These are phyloP conservation scores for Sporothrix mexicana DNA, from an alignment of 2,329 filamentous ascomycete species.

Conservation along the genomic window DNA sequence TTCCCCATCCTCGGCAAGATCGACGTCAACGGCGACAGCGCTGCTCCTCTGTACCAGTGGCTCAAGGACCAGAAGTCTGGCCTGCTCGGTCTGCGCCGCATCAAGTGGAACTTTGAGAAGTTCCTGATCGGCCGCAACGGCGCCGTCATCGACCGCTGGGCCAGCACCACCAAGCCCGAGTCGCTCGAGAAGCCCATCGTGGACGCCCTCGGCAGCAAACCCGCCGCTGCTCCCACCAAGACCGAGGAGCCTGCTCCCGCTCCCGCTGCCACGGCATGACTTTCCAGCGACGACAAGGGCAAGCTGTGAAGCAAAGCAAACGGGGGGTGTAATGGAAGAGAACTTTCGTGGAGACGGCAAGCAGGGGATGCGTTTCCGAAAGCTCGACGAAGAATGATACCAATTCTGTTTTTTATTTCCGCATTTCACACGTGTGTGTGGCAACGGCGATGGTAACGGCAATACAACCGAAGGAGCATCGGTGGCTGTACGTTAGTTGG, in stretches of 20 bases:
- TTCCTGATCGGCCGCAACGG: slow-evolving; percentile 89
- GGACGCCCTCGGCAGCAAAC: slow-evolving; percentile 69
- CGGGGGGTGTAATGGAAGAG: neutral
- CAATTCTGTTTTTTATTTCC: slow-evolving; percentile 15
- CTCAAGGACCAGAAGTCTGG: slow-evolving; percentile 77
- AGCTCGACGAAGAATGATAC: slow-evolving; percentile 5
- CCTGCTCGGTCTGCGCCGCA: slow-evolving; percentile 81
- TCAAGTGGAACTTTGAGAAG: slow-evolving; percentile 99
- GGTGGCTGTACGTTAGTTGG: neutral
- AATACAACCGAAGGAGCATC: neutral
- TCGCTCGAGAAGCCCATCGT: slow-evolving; percentile 75
- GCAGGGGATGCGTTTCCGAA: neutral
- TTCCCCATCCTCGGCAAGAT: slow-evolving; percentile 93
- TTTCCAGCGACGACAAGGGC: neutral
- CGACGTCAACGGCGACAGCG: slow-evolving; percentile 87
- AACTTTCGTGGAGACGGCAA: neutral
- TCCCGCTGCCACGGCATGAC: slow-evolving; percentile 26
- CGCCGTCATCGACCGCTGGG: slow-evolving; percentile 83
- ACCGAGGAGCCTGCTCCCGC: slow-evolving; percentile 36
- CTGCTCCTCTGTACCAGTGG: slow-evolving; percentile 81
- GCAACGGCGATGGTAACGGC: too few relatives aligned
- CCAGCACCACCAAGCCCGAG: slow-evolving; percentile 86
- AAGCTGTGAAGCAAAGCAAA: slow-evolving; percentile 23
- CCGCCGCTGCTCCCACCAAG: slow-evolving; percentile 38
- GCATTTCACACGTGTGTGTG: neutral